These are phyloP conservation scores for Apiospora sp. DNA, from an alignment of 2,329 filamentous ascomycete species.

Conservation along the genomic window DNA sequence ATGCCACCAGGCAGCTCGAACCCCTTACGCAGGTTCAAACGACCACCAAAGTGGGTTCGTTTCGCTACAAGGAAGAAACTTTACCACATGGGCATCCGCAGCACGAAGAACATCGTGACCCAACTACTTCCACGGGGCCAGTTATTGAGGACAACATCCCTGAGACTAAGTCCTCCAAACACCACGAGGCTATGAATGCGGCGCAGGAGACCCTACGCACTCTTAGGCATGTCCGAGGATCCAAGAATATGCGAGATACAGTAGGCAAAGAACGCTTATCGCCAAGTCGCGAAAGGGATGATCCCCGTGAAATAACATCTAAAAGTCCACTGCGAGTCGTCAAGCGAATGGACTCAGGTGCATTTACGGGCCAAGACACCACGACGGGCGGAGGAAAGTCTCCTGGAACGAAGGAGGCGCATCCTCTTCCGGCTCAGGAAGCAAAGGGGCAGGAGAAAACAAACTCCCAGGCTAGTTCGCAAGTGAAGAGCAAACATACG, in stretches of 20 bases:
- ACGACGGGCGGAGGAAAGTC: background rate
- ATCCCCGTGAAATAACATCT: background rate
- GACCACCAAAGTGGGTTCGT: constrained; percentile 28
- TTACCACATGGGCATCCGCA: constrained; percentile 26
- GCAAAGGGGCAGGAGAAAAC: background rate
- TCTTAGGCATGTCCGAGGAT: background rate
- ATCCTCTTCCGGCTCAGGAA: background rate
- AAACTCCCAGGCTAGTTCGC: background rate
- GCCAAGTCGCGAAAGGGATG: background rate
- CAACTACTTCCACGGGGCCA: background rate
- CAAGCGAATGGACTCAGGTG: background rate
- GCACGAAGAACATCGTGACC: background rate
- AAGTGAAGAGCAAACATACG: background rate
- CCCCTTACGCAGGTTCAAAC: constrained; percentile 31
- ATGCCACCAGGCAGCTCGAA: constrained; percentile 25
- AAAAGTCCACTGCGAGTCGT: background rate
- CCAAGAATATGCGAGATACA: background rate
- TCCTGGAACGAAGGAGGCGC: background rate
- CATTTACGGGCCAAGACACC: background rate
- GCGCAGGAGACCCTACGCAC: background rate
- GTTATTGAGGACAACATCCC: background rate
- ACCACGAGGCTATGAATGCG: background rate
- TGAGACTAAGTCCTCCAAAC: background rate
- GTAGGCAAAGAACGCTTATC: background rate
- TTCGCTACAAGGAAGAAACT: constrained; percentile 31